Evolutionary conservation across 257 asterid genomes (phyloP), one percentile per base, ranked within the genome.

Genomic region (Nicotiana tabacum): DNA sequence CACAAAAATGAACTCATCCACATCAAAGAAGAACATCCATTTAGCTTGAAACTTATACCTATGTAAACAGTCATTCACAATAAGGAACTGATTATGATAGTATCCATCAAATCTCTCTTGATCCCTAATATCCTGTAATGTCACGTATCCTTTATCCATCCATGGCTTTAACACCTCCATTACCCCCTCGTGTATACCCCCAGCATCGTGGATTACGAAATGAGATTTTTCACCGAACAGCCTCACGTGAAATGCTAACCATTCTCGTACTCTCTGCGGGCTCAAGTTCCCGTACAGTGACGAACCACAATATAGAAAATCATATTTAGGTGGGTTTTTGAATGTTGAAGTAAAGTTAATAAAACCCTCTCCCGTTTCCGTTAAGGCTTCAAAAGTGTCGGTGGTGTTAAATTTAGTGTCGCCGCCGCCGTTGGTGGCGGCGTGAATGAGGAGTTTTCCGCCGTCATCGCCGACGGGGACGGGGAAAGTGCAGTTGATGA

Each of bases 11-110:
- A 86, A 94, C 53, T 94, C 97, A 61, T 94, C 98, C 13, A 94
- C 95, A 78, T 93, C 98, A 56, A 94, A 94, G 93, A 93, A 93
- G 83, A 92, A 88, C 88, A 90, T 88, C 97, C 98, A 94, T 78
- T 94, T 91, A 6, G 98, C 84, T 27, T 74, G 53, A 55, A 83
- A 91, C 55, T 88, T 87, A 82, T 94, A 87, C 60, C 91, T 80
- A 13, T 94, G 98, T 77, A 94, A 86, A 62, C 98, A 94, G 77
- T 94, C 97, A 72, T 93, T 94, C 65, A 94, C 94, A 8, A 94
- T 82, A 2, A 93, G 86, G 87, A 93, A 94, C 85, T 93, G 98
- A 84, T 94, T 93, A 53, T 94, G 94, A 61, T 94, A 94, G 74
- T 94, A 94, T 1, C 98, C 98, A 66, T 93, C 97, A 84, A 90